Conservation (phyloP, 345 rosid species). For the Salix purpurea region DNA sequence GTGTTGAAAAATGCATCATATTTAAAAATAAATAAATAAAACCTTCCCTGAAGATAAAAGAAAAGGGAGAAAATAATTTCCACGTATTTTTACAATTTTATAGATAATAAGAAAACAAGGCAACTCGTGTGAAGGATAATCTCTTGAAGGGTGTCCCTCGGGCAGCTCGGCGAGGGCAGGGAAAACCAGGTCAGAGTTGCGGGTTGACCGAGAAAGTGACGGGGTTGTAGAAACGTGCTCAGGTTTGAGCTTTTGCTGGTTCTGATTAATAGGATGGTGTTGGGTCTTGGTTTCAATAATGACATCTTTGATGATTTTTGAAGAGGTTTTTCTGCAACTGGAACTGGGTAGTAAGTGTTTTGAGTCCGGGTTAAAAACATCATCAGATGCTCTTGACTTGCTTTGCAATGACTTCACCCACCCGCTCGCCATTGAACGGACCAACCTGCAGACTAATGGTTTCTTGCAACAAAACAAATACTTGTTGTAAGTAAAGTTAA, state of each 20-base stretch:
- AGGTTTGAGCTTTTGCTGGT: slow-evolving; percentile 16
- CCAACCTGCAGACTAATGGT: background rate
- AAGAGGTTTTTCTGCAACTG: slow-evolving; percentile 62
- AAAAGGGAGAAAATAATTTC: background rate
- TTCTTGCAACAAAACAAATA: background rate
- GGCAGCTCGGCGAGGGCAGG: slow-evolving; percentile 73
- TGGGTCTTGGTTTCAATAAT: slow-evolving; percentile 40
- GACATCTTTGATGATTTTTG: slow-evolving; percentile 60
- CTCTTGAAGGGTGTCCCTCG: slow-evolving; percentile 83
- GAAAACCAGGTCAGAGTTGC: slow-evolving; percentile 43
- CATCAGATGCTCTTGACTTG: slow-evolving; percentile 86
- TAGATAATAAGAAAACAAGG: slow-evolving; percentile 95
- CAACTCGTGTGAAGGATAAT: slow-evolving; percentile 18
- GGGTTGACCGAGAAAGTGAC: slow-evolving; percentile 33
- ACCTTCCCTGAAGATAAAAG: background rate
- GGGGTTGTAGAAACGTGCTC: slow-evolving; percentile 25
- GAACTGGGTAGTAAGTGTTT: slow-evolving; percentile 45
- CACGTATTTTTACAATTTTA: slow-evolving; percentile 57
- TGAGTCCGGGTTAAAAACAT: slow-evolving; percentile 57
- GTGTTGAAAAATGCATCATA: slow-evolving; percentile 45
- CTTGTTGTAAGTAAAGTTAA: too few species aligned
- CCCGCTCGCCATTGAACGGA: slow-evolving; percentile 54
- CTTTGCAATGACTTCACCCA: slow-evolving; percentile 94
- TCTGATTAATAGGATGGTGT: background rate
- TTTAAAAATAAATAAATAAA: slow-evolving; percentile 1